Percentiles rank a stretch among this genome's conserved stretches.
phyloP scores from a whole-genome alignment of 1,284 basidiomycete genomes.

The Puccinia hordei region DNA sequence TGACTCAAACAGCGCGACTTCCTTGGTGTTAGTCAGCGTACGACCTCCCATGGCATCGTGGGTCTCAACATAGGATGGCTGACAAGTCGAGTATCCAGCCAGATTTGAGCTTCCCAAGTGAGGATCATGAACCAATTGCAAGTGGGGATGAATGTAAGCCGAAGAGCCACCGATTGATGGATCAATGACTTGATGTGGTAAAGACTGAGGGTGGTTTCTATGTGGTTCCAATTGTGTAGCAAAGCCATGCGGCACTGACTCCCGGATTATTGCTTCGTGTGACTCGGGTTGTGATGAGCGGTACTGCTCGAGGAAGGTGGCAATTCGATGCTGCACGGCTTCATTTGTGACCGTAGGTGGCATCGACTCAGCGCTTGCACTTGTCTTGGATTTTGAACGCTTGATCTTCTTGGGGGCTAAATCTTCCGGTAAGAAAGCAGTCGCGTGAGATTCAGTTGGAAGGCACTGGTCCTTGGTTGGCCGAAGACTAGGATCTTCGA shows the following conservation, averaged over 20 bases:
- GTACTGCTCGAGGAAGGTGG: slow-evolving; percentile 37
- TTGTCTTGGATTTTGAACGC: slow-evolving; percentile 26
- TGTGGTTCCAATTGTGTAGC: neutral
- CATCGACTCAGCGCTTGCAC: slow-evolving; percentile 26
- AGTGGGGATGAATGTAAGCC: slow-evolving; percentile 21
- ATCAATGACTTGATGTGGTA: slow-evolving; percentile 18
- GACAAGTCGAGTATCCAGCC: slow-evolving; percentile 29
- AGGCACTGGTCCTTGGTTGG: neutral
- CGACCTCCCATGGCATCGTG: slow-evolving; percentile 50
- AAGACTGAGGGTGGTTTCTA: slow-evolving; percentile 2
- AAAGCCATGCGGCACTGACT: slow-evolving; percentile 13
- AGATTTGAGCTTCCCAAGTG: slow-evolving; percentile 22
- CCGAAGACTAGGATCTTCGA: neutral
- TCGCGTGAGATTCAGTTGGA: slow-evolving; percentile 2
- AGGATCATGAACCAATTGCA: slow-evolving; percentile 31
- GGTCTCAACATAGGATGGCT: slow-evolving; percentile 37
- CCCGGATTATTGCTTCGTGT: neutral
- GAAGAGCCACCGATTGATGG: slow-evolving; percentile 24
- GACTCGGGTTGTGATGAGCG: slow-evolving; percentile 21
- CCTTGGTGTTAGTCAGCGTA: slow-evolving; percentile 46
- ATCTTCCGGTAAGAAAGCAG: slow-evolving; percentile 10
- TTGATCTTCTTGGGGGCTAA: slow-evolving; percentile 39
- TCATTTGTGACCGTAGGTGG: slow-evolving; percentile 28
- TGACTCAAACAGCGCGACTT: slow-evolving; percentile 45
- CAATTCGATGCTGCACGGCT: slow-evolving; percentile 32